Evolutionary conservation across 2,329 filamentous ascomycete genomes (phyloP).

Genomic region (Botrytis byssoidea): DNA sequence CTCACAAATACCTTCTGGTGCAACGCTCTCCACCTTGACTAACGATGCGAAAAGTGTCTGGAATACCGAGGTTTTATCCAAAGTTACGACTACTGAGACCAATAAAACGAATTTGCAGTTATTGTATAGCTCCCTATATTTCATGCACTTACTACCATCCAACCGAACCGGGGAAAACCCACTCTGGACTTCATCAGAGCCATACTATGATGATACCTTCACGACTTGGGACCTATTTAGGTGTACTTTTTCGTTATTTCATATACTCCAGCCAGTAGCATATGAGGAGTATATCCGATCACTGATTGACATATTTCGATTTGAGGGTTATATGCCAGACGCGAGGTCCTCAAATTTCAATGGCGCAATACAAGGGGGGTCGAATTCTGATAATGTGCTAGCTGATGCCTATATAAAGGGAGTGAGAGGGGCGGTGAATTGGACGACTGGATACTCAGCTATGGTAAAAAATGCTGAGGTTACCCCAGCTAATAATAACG

Average conservation of each 20-base stretch:
- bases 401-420: slow-evolving; percentile 72
- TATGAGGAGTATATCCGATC: slow-evolving; percentile 67
- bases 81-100: slow-evolving; percentile 59
- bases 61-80: slow-evolving; percentile 62
- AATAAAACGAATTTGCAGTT: slow-evolving; percentile 56
- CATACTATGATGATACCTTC: slow-evolving; percentile 70
- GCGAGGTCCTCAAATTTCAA: slow-evolving; percentile 67
- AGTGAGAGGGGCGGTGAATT: slow-evolving; percentile 58
- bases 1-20: slow-evolving; percentile 45
- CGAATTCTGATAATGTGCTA: slow-evolving; percentile 68
- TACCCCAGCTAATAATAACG: slow-evolving; percentile 57
- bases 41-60: slow-evolving; percentile 53
- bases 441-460: slow-evolving; percentile 59
- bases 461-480: slow-evolving; percentile 67
- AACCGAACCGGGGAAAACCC: slow-evolving; percentile 71
- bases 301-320: slow-evolving; percentile 64
- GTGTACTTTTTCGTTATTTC: slow-evolving; percentile 62
- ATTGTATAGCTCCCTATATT: slow-evolving; percentile 67
- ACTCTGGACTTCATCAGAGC: slow-evolving; percentile 59
- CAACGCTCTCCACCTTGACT: slow-evolving; percentile 43
- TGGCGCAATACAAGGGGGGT: slow-evolving; percentile 66
- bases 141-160: slow-evolving; percentile 44
- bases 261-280: slow-evolving; percentile 60
- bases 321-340: slow-evolving; percentile 64
- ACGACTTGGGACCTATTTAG: slow-evolving; percentile 65